Evolutionary conservation across 495 filamentous ascomycete genomes (phyloP).

Genomic region (Oleoguttula mirabilis): DNA sequence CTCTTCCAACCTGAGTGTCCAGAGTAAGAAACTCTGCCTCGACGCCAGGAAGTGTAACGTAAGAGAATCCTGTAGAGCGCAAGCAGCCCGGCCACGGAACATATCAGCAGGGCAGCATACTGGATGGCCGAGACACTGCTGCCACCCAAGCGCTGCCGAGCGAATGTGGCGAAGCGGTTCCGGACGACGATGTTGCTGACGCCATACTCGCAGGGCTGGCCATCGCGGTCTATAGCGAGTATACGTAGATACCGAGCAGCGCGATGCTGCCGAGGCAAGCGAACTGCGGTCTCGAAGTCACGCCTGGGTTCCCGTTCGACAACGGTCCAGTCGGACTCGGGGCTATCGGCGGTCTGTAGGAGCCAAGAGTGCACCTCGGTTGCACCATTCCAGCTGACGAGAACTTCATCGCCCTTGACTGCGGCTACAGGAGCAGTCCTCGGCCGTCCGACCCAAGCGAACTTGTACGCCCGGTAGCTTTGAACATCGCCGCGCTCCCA

Average conservation of each 20-base stretch:
- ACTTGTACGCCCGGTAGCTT: slow-evolving; percentile 10
- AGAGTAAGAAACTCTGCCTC: no score
- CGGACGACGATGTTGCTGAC: background rate
- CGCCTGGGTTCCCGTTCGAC: background rate
- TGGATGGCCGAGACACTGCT: background rate
- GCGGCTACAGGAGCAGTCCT: background rate
- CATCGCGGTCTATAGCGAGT: background rate
- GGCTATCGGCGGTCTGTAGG: background rate
- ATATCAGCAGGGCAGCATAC: no score
- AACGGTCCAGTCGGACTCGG: background rate
- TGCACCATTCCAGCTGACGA: slow-evolving; percentile 13
- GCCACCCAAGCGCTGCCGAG: background rate
- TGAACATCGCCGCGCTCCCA: slow-evolving; percentile 2
- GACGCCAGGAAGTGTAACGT: no score
- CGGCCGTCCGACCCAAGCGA: slow-evolving; percentile 4
- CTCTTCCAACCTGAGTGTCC: no score
- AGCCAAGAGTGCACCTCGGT: slow-evolving; percentile 5
- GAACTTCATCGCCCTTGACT: background rate
- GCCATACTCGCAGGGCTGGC: background rate
- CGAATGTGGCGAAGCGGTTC: background rate
- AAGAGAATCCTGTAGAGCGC: no score
- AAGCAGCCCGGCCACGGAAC: no score
- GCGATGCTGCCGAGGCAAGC: background rate
- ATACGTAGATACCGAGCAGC: background rate
- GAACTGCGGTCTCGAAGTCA: background rate